A percentile compares a stretch with the other conserved stretches of the same genome.
Evolutionary conservation across 2,329 filamentous ascomycete genomes (phyloP).

Genomic region (Periglandula ipomoeae): DNA sequence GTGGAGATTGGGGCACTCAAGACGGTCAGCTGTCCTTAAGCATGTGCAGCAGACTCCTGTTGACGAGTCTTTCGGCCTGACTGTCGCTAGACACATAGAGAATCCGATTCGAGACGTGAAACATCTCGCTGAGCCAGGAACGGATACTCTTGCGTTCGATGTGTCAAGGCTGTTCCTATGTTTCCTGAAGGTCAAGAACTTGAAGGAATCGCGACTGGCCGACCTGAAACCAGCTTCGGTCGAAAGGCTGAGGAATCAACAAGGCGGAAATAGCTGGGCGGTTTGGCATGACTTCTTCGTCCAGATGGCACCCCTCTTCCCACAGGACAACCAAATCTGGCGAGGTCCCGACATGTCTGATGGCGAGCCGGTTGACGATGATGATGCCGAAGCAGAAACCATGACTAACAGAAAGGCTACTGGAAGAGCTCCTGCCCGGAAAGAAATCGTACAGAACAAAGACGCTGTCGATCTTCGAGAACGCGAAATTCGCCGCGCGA

Average conservation of each 20-base stretch:
- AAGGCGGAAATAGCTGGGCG: slow-evolving; percentile 14
- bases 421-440: slow-evolving; percentile 15
- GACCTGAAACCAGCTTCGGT: slow-evolving; percentile 9
- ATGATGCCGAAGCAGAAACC: slow-evolving; percentile 11
- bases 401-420: slow-evolving; percentile 7
- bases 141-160: slow-evolving; percentile 19
- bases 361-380: slow-evolving; percentile 11
- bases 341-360: slow-evolving; percentile 14
- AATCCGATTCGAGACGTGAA: slow-evolving; percentile 9
- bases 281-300: slow-evolving; percentile 20
- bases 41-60: slow-evolving; percentile 14
- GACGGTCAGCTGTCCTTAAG: slow-evolving; percentile 19
- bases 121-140: slow-evolving; percentile 7
- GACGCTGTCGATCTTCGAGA: slow-evolving; percentile 43
- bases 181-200: slow-evolving; percentile 18
- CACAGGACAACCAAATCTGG: slow-evolving; percentile 24
- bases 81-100: slow-evolving; percentile 7
- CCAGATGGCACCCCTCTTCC: slow-evolving; percentile 18
- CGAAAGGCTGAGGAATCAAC: slow-evolving; percentile 10
- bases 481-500: slow-evolving; percentile 41
- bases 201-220: slow-evolving; percentile 11
- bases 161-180: slow-evolving; percentile 21
- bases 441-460: slow-evolving; percentile 27
- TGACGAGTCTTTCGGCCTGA: slow-evolving; percentile 5
- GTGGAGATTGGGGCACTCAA: slow-evolving; percentile 19